phyloP scores from a whole-genome alignment of 139 green algal genomes.

The Haematococcus sp. region DNA sequence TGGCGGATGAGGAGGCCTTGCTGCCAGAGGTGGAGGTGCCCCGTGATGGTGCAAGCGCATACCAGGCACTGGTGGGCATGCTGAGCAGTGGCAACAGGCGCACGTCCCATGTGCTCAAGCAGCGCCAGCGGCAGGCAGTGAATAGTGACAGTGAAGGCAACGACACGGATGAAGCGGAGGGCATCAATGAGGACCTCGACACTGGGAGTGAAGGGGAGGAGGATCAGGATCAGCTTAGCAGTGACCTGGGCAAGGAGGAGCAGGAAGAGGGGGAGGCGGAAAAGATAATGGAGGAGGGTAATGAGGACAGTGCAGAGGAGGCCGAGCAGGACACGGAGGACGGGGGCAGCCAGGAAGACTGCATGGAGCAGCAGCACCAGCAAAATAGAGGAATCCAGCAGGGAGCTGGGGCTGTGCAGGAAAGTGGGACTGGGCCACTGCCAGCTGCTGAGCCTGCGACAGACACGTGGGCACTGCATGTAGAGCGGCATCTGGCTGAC shows the following conservation, averaged over 20 bases:
- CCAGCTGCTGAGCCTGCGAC: too few species aligned
- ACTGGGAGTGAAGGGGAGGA: background rate
- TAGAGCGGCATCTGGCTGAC: slow-evolving; percentile 27
- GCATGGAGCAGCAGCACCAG: background rate
- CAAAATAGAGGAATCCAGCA: too few species aligned
- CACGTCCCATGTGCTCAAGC: background rate
- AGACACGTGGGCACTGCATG: slow-evolving; percentile 29
- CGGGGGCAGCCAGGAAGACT: background rate
- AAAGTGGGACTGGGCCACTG: too few species aligned
- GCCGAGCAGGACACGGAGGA: background rate
- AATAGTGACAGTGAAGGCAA: slow-evolving; percentile 1
- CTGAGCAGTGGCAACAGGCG: slow-evolving; percentile 8
- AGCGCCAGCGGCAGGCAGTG: background rate
- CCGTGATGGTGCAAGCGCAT: slow-evolving; percentile 11
- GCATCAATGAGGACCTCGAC: background rate
- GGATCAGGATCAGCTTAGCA: background rate
- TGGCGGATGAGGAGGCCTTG: slow-evolving; percentile 12
- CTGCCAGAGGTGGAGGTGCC: too few species aligned
- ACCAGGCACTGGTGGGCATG: slow-evolving; percentile 23
- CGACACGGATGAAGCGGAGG: slow-evolving; percentile 10
- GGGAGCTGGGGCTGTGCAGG: too few species aligned
- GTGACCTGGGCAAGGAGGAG: background rate
- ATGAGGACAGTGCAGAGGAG: background rate
- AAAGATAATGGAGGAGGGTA: too few species aligned
- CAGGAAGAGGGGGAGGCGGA: background rate